A percentile compares a stretch with the other conserved stretches of the same genome.
Conservation (phyloP, 345 rosid genomes). For the Combretum micranthum region DNA sequence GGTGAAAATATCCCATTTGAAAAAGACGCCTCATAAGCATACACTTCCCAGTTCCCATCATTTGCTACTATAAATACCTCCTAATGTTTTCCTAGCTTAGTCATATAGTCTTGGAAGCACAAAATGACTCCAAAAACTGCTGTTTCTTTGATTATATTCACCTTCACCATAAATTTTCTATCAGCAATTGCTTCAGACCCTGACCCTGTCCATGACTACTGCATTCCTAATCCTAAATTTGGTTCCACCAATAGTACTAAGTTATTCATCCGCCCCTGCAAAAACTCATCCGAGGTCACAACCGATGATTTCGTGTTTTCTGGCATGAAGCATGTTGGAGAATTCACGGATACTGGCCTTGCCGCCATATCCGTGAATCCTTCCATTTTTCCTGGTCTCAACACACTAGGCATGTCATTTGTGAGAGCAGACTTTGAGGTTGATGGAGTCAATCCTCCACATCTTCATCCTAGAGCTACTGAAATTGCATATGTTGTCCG, state of each 20-base stretch:
- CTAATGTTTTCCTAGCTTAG: not conserved
- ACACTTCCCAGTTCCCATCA: not conserved
- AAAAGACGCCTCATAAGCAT: too few species aligned
- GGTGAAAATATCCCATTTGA: too few species aligned
- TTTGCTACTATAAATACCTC: not conserved
- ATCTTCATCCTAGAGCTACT: conserved; percentile 15
- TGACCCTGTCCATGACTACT: conserved; percentile 15
- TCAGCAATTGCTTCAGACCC: conserved; percentile 12
- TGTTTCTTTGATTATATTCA: not conserved
- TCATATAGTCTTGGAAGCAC: not conserved
- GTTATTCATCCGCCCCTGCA: conserved; percentile 5
- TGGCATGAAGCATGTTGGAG: conserved; percentile 2
- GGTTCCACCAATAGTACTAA: not conserved
- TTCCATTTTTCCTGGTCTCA: conserved; percentile 11
- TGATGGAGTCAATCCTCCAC: conserved; percentile 15
- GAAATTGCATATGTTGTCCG: conserved; percentile 9
- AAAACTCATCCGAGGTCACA: conserved; percentile 13
- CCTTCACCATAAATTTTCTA: conserved; percentile 4
- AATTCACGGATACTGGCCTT: conserved; percentile 14
- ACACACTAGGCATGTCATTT: conserved; percentile 18
- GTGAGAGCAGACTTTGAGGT: conserved; percentile 3
- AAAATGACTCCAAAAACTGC: conserved; percentile 7
- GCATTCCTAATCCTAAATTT: conserved; percentile 11
- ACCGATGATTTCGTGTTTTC: conserved; percentile 15
- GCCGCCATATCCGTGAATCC: conserved; percentile 12